Evolutionary conservation across 2,329 filamentous ascomycete species (phyloP), one percentile per base, ranked within the genome.

Genomic region (Fusarium coffeatum): DNA sequence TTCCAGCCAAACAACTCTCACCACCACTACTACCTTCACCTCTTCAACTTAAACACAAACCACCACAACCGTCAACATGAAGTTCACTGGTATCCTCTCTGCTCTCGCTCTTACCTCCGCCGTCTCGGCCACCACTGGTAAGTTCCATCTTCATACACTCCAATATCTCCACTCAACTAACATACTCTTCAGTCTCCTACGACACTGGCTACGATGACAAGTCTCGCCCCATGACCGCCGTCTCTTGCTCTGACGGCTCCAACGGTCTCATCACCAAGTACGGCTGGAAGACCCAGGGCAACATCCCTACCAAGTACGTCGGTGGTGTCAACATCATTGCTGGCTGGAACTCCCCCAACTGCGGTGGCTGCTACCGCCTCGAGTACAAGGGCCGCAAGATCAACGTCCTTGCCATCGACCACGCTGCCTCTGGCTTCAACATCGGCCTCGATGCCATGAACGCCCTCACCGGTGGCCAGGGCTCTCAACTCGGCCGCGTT

Each of bases 121-220:
- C 60, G 76, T 77, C 59, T 76, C 80, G 22, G 82, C 82, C 72
- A 75, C 74, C 62, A 74, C 76, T 49, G 78, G 80, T 81, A 71
- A 54, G 71, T 68, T 18, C 5, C 27, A 23, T 32, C 13, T 4
- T 23, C 20, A 48, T 22, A 22, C 6, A 43, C 13, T 25, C 9
- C 9, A 7, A 40, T 41, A 37, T 22, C n/a, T 43, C 25, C n/a
- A 40, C 8, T 15, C 45, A 15, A 58, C 68, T 74, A 55, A 76
- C 62, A 74, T 55, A 51, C 12, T 48, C 18, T 32, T 9, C 76
- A 78, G 91, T 94, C 75, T 90, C 90, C 69, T 95, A 90, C 80
- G 92, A 94, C 81, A 80, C 82, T 22, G 88, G 86, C 76, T 96
- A 93, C 81, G 92, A 94, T 76, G 82, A 90, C 68, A 78, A 77